Evolutionary conservation across 139 green algal species (phyloP).

Genomic region (Pseudopediastrum boryanum): DNA sequence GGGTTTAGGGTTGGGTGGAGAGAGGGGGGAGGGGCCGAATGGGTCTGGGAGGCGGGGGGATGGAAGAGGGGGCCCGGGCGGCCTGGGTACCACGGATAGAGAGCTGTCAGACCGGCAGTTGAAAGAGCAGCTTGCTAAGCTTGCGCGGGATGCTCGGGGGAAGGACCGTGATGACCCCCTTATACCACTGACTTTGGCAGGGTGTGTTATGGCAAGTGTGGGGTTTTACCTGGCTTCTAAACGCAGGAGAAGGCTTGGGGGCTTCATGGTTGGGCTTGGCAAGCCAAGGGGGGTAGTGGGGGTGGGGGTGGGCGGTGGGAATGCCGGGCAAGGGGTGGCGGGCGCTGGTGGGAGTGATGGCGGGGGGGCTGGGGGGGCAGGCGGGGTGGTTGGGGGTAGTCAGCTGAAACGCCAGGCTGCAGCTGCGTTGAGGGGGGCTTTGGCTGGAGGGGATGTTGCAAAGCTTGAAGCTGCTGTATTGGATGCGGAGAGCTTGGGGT

Average conservation of each 20-base stretch:
- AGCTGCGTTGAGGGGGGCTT: constrained; percentile 15
- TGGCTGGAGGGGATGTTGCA: constrained; percentile 9
- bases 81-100: constrained; percentile 7
- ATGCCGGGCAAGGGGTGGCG: not conserved
- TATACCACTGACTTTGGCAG: constrained; percentile 29
- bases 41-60: not conserved
- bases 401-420: constrained; percentile 17
- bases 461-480: constrained; percentile 17
- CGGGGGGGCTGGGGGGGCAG: not conserved
- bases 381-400: not conserved
- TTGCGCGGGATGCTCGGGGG: constrained; percentile 1
- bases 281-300: not conserved
- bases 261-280: not conserved
- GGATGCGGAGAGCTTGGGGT: not conserved
- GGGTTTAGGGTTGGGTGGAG: not conserved
- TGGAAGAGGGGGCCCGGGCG: not conserved
- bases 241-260: constrained; percentile 7
- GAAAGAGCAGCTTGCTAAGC: constrained; percentile 33
- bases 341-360: not conserved
- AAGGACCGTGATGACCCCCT: constrained; percentile 17
- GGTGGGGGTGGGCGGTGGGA: not conserved
- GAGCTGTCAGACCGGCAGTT: constrained; percentile 34
- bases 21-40: not conserved
- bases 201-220: constrained; percentile 11
- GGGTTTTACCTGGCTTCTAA: constrained; percentile 17